phyloP scores from a whole-genome alignment of 1,284 basidiomycete genomes.

The Gomphus bonarii region DNA sequence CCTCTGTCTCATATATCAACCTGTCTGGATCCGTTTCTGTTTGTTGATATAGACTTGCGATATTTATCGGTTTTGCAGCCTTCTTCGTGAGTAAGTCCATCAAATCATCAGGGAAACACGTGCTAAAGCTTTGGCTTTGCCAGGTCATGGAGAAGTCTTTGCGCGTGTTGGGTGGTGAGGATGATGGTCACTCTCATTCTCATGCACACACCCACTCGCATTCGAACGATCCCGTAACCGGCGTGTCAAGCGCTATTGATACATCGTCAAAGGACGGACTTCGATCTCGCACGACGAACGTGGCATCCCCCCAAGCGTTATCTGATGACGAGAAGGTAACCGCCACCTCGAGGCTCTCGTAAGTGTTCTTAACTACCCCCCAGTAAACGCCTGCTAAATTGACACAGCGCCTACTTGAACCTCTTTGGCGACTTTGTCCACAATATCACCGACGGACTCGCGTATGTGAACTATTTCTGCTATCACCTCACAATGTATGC shows the following conservation, averaged over 20 bases:
- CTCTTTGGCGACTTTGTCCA: slow-evolving; percentile 86
- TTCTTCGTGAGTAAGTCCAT: slow-evolving; percentile 43
- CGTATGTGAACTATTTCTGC: slow-evolving; percentile 38
- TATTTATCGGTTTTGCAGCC: slow-evolving; percentile 75
- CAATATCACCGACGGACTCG: slow-evolving; percentile 81
- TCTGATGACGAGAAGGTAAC: slow-evolving; percentile 17
- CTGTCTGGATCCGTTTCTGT: not conserved
- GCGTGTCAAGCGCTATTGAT: slow-evolving; percentile 21
- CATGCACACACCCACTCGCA: slow-evolving; percentile 52
- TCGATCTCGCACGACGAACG: slow-evolving; percentile 23
- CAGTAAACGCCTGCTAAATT: not conserved
- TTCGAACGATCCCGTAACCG: slow-evolving; percentile 28
- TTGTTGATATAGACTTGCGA: slow-evolving; percentile 45
- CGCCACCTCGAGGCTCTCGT: slow-evolving; percentile 61
- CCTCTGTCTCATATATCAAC: not conserved
- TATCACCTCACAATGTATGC: not conserved
- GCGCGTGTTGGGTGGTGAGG: slow-evolving; percentile 62
- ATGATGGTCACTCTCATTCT: slow-evolving; percentile 36
- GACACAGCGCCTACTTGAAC: slow-evolving; percentile 65
- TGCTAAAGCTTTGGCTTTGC: not conserved
- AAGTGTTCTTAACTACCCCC: not conserved
- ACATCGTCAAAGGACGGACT: slow-evolving; percentile 24
- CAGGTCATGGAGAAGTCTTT: slow-evolving; percentile 78
- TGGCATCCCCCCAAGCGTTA: not conserved
- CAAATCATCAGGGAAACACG: not conserved